Percentiles rank a stretch among this genome's conserved stretches.
Evolutionary conservation across 768 basidiomycete species (phyloP).

Genomic region (Solioccasus polychromus): DNA sequence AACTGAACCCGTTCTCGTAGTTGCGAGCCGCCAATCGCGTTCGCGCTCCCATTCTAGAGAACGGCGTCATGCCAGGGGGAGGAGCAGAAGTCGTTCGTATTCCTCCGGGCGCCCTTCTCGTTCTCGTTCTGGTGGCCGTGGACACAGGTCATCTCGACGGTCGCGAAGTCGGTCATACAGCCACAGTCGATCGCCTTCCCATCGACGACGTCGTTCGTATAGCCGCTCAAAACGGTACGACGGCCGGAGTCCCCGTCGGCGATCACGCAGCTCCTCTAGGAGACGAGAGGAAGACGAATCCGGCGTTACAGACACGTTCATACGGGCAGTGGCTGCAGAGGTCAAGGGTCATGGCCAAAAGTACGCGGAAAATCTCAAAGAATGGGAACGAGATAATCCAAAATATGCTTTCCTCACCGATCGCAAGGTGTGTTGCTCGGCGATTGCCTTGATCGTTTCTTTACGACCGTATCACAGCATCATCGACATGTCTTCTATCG

Average conservation of each 20-base stretch:
- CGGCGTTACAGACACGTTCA: slow-evolving; percentile 78
- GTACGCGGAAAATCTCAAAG: slow-evolving; percentile 72
- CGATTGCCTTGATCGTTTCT: not conserved
- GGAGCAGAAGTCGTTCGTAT: slow-evolving; percentile 26
- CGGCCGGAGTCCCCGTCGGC: slow-evolving; percentile 48
- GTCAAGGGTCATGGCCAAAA: slow-evolving; percentile 76
- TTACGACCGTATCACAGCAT: slow-evolving; percentile 43
- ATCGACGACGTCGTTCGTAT: slow-evolving; percentile 43
- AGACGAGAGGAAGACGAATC: slow-evolving; percentile 48
- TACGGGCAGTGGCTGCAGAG: slow-evolving; percentile 82
- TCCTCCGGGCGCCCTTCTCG: slow-evolving; percentile 26
- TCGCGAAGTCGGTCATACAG: slow-evolving; percentile 28
- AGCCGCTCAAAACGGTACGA: slow-evolving; percentile 45
- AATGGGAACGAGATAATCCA: slow-evolving; percentile 75
- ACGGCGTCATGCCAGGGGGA: slow-evolving; percentile 23
- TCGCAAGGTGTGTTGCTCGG: slow-evolving; percentile 44
- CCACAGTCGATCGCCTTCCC: slow-evolving; percentile 37
- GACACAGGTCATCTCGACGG: slow-evolving; percentile 22
- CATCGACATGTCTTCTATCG: slow-evolving; percentile 69
- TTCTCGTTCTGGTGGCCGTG: slow-evolving; percentile 32
- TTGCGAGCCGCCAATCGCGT: slow-evolving; percentile 25
- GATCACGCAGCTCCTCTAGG: slow-evolving; percentile 31
- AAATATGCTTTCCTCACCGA: slow-evolving; percentile 77
- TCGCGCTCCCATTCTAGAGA: slow-evolving; percentile 36
- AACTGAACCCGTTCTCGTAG: slow-evolving; percentile 8